Conservation (phyloP, 139 green algal genomes). For the Chlamydomonas sphaeroides region DNA sequence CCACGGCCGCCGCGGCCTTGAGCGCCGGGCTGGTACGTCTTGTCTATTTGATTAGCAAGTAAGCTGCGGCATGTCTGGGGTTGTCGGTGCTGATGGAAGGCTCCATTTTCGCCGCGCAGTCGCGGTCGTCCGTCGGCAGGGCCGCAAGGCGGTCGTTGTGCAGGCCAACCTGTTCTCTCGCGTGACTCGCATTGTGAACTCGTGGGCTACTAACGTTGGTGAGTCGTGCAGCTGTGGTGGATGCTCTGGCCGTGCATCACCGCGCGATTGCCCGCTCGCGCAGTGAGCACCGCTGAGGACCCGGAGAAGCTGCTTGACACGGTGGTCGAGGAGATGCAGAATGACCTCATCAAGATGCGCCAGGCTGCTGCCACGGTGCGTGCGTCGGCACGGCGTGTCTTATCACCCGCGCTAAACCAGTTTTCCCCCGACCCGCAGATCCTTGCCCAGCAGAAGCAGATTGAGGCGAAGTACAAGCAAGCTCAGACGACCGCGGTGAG, state of each 20-base stretch:
- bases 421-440: slow-evolving; percentile 70
- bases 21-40: slow-evolving; percentile 6
- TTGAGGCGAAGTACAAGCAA: slow-evolving; percentile 95
- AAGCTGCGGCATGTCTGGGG: too few relatives aligned
- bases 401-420: too few relatives aligned
- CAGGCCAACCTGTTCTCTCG: slow-evolving; percentile 93
- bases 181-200: slow-evolving; percentile 85
- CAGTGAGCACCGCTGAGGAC: slow-evolving; percentile 89
- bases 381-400: too few relatives aligned
- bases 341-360: slow-evolving; percentile 97
- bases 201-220: slow-evolving; percentile 92
- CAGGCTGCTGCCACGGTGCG: slow-evolving; percentile 94
- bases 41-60: too few relatives aligned
- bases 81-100: slow-evolving; percentile 10
- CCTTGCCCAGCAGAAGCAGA: slow-evolving; percentile 96
- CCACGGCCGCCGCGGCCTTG: too few relatives aligned
- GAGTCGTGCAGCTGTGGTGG: neutral
- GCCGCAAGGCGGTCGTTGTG: slow-evolving; percentile 58
- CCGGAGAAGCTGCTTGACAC: slow-evolving; percentile 99
- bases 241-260: too few relatives aligned
- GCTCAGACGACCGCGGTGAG: slow-evolving; percentile 78
- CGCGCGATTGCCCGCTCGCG: neutral
- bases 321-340: slow-evolving; percentile 97
- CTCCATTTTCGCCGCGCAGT: neutral
- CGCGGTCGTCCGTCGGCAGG: neutral